These are phyloP conservation scores for Leptographium flavum DNA, from an alignment of 2,329 filamentous ascomycete genomes.

Conservation along the genomic window DNA sequence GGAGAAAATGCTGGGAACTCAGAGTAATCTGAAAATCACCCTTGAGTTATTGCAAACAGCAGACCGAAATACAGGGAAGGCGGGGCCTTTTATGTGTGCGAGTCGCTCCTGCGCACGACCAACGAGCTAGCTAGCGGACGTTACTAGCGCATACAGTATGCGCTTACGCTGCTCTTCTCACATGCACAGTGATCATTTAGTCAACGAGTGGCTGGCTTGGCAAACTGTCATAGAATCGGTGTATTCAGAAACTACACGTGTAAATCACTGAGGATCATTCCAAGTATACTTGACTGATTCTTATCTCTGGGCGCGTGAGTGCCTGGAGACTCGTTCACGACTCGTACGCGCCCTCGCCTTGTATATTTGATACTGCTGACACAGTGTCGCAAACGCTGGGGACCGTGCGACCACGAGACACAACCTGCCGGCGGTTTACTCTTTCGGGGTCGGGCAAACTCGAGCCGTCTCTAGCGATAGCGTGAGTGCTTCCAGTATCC, in stretches of 20 bases:
- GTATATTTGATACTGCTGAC: too few species aligned
- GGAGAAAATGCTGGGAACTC: not conserved
- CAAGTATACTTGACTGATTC: too few species aligned
- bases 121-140: not conserved
- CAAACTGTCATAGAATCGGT: not conserved
- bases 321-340: too few species aligned
- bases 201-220: not conserved
- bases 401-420: not conserved
- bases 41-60: not conserved
- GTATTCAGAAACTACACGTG: too few species aligned
- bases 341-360: too few species aligned
- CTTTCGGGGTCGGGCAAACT: too few species aligned
- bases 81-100: not conserved
- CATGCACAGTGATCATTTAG: not conserved
- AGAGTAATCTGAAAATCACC: not conserved
- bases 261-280: too few species aligned
- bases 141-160: not conserved
- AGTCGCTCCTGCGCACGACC: not conserved
- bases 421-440: not conserved
- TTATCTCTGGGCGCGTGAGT: too few species aligned
- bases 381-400: not conserved
- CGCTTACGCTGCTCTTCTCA: not conserved
- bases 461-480: too few species aligned
- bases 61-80: not conserved
- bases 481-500: too few species aligned